Evolutionary conservation across 2,329 filamentous ascomycete genomes (phyloP).

Genomic region (Cytospora piceicola): DNA sequence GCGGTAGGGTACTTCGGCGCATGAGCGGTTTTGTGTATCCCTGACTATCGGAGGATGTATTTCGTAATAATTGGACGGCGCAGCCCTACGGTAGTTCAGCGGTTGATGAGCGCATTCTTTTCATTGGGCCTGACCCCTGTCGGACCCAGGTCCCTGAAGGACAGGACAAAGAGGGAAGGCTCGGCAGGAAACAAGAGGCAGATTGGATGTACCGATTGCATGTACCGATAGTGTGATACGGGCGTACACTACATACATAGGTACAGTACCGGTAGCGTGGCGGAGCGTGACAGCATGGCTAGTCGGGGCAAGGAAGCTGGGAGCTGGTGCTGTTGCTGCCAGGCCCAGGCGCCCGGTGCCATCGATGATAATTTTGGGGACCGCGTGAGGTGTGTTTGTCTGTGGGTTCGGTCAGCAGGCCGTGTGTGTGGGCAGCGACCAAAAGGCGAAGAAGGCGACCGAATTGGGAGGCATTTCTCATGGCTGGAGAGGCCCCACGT

Average conservation of each 20-base stretch:
- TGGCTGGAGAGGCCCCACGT: slow-evolving; percentile 25
- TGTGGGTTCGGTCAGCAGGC: slow-evolving; percentile 26
- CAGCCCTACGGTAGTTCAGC: slow-evolving; percentile 21
- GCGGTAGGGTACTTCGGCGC: slow-evolving; percentile 24
- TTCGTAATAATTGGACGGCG: slow-evolving; percentile 10
- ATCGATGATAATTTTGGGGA: slow-evolving; percentile 19
- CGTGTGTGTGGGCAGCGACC: slow-evolving; percentile 3
- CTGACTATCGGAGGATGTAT: slow-evolving; percentile 21
- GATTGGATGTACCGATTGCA: not conserved
- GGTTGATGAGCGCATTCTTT: slow-evolving; percentile 25
- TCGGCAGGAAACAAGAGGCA: not conserved
- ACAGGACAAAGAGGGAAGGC: not conserved
- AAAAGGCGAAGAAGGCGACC: slow-evolving; percentile 16
- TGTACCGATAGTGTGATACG: slow-evolving; percentile 5
- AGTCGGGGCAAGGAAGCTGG: slow-evolving; percentile 9
- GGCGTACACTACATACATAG: slow-evolving; percentile 8
- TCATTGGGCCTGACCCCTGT: slow-evolving; percentile 18
- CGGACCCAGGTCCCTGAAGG: slow-evolving; percentile 9
- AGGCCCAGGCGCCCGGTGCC: slow-evolving; percentile 27
- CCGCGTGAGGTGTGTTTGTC: slow-evolving; percentile 25
- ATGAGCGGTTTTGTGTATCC: slow-evolving; percentile 25
- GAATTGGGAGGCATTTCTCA: slow-evolving; percentile 21
- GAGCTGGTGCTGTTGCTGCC: not conserved
- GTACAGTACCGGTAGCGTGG: slow-evolving; percentile 5
- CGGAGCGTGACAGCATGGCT: slow-evolving; percentile 21